Base-by-base conservation (phyloP, 2,329 filamentous ascomycete species). In the Acarospora socialis region DNA sequence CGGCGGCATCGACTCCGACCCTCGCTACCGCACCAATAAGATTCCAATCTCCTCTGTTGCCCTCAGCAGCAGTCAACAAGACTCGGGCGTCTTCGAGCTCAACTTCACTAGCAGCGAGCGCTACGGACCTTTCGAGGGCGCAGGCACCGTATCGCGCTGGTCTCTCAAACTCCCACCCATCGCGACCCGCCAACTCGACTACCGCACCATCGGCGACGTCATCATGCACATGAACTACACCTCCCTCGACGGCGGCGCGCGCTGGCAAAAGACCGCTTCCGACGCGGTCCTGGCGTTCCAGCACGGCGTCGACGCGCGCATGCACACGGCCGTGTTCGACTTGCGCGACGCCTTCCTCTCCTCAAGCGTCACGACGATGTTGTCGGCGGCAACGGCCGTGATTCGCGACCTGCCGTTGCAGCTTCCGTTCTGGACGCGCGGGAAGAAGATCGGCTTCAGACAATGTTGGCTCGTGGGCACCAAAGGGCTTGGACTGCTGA, bases 71-170 rank as follows among this genome's bases (percentile, higher is more conserved):
- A 46, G 38, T 3, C 28, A 41, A 7, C 32, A 43, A n/a, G 57
- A 60, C 36, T 15, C 36, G 2, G 56, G 56, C n/a, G 24, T 48
- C 2, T 56, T 59, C 35, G 47, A 57, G 9, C 38, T 55, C 18
- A 33, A 34, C 35, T 52, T 56, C 39, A 22, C 18, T 3, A 46
- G 43, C 21, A 46, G 42, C 26, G 45, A 50, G 13, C 41, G 49
- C 2, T 57, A 51, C 33, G 16, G 46, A 4, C 57, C 57, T 2
- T 60, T 61, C 31, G 57, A 61, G 38, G 43, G 47, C 12, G 48
- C 53, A 3, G 57, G 57, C 3, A 52, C 38, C 3, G 46, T 57
- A 26, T 42, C 37, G 25, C 23, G 18, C 6, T 60, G 54, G 54
- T 29, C 34, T 2, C 23, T 60, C 3, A 38, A 48, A 13, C 43